Conservation (phyloP, 1,139 yeast genomes). For the Protomyces pachydermus region DNA sequence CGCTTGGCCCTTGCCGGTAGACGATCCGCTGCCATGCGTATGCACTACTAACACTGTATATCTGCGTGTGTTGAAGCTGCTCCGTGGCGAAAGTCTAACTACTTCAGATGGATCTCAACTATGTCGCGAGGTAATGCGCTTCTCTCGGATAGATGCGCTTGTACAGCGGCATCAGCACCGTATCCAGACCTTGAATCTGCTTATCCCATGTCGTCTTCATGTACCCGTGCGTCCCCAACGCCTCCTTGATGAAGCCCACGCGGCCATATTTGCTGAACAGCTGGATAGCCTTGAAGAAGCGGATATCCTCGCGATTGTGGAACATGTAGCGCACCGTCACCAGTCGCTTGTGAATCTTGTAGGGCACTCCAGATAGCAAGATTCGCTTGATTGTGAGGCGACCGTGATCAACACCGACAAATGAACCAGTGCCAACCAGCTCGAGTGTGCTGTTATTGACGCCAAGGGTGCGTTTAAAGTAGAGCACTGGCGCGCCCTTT, state of each 20-base stretch:
- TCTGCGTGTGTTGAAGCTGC: background rate
- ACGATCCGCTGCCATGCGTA: background rate
- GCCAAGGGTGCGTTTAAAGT: conserved; percentile 42
- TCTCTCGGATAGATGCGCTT: conserved; percentile 58
- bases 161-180: conserved; percentile 88
- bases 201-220: conserved; percentile 95
- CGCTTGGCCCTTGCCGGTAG: background rate
- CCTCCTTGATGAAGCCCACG: conserved; percentile 76
- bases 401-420: conserved; percentile 77
- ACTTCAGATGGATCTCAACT: background rate
- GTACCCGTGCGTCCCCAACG: conserved; percentile 97
- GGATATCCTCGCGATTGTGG: conserved; percentile 83
- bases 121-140: background rate
- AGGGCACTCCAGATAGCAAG: conserved; percentile 87
- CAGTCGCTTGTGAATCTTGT: conserved; percentile 86
- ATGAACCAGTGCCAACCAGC: conserved; percentile 83
- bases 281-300: conserved; percentile 87
- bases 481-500: conserved; percentile 46
- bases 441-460: conserved; percentile 48
- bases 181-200: conserved; percentile 83
- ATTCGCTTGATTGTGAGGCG: conserved; percentile 84
- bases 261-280: conserved; percentile 88
- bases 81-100: background rate
- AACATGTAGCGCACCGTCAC: conserved; percentile 97
- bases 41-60: background rate